Percentiles rank a stretch among this genome's conserved stretches.
Evolutionary conservation across 257 asterid species (phyloP).

Genomic region (Ligustrum vulgare): DNA sequence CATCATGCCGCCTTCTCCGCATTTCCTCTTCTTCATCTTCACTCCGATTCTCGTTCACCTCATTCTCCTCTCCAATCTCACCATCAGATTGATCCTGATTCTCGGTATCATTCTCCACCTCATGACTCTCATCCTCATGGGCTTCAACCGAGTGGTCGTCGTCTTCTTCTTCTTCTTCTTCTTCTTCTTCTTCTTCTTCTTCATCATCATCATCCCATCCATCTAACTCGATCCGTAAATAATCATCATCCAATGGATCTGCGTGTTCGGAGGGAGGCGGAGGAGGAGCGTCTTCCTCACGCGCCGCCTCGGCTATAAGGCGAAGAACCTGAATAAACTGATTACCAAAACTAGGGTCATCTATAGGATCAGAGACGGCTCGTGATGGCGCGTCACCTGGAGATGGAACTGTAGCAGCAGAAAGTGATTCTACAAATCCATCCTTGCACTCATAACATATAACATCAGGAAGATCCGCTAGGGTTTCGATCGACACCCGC

Average conservation of each 20-base stretch:
- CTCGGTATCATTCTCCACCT: constrained; percentile 24
- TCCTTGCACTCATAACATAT: constrained; percentile 81
- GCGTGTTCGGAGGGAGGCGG: constrained; percentile 48
- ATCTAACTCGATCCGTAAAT: constrained; percentile 62
- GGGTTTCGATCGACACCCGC: constrained; percentile 76
- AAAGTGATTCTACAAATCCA: constrained; percentile 76
- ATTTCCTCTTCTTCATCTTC: constrained; percentile 48
- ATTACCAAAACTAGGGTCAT: constrained; percentile 46
- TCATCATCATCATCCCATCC: constrained; percentile 61
- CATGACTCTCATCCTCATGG: constrained; percentile 34
- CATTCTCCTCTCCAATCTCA: constrained; percentile 39
- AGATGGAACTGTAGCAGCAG: constrained; percentile 32
- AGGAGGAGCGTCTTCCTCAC: constrained; percentile 65
- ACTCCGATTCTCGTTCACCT: constrained; percentile 37
- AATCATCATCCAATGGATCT: constrained; percentile 61
- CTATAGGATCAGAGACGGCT: constrained; percentile 37
- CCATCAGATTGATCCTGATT: constrained; percentile 39
- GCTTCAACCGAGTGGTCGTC: constrained; percentile 33
- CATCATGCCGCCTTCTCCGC: constrained; percentile 53
- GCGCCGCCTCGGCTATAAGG: constrained; percentile 68
- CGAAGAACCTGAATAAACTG: constrained; percentile 80
- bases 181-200: constrained; percentile 33
- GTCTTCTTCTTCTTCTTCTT: constrained; percentile 39
- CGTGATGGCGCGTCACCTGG: constrained; percentile 1
- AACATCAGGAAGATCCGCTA: constrained; percentile 72